Evolutionary conservation across 495 filamentous ascomycete genomes (phyloP), one percentile per base, ranked within the genome.

Genomic region (Trichocladium uniseriatum): DNA sequence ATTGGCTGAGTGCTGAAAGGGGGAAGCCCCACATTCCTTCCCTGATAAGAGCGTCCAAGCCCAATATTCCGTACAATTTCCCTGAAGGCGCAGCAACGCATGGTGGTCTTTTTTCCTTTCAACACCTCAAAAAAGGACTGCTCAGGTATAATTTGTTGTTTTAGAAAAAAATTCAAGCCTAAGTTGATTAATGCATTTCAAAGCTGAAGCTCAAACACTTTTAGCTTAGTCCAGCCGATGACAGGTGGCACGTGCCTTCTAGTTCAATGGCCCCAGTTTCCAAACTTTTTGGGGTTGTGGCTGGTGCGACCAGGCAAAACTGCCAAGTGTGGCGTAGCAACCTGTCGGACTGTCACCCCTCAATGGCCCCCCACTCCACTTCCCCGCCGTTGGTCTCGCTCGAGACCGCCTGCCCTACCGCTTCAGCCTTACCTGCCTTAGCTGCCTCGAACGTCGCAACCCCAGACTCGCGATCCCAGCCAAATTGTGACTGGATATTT

Each of bases 1-100:
- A 63, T 63, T 65, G 60, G 60, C 53, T 56, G 28, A 29, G 10
- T 10, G 2, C 40, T 59, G 51, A 41, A 50, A 43, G 40, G 53
- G 55, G 54, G 44, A 31, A 45, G 45, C 45, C 48, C 48, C 45
- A 47, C 44, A 22, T 44, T 34, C 45, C 15, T 34, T 35, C 29
- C 38, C 50, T 43, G 55, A 58, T 49, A 54, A 52, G 52, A 48
- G 6, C 14, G 4, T 1, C 40, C 40, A 5, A 44, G 15, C 24
- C n/a, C 31, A 32, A 43, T 16, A 10, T 4, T 5, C 16, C 4
- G 5, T 38, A 34, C 43, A 8, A 9, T 20, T 34, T 34, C 29
- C 14, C 14, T 8, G 5, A 31, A 45, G 48, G 40, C 39, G 40
- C 40, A 44, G 48, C 40, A 38, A 31, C 38, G 27, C 27, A 5